Percentiles rank a stretch among this genome's conserved stretches.
These are phyloP conservation scores for Schwanniomyces vanrijiae DNA, from an alignment of 805 yeast species.

Conservation along the genomic window DNA sequence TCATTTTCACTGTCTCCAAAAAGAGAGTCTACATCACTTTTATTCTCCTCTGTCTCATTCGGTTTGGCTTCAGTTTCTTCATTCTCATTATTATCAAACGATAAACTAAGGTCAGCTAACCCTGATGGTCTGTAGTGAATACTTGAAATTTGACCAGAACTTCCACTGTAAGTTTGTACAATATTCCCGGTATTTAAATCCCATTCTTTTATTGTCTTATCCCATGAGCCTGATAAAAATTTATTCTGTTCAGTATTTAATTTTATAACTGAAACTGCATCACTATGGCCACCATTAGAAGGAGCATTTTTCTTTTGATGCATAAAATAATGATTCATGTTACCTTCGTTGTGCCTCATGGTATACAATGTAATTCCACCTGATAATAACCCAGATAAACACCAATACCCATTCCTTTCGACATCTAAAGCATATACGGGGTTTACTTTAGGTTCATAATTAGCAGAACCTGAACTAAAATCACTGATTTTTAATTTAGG, in stretches of 20 bases:
- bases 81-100: constrained; percentile 20
- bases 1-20: constrained; percentile 48
- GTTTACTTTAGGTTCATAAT: constrained; percentile 62
- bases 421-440: constrained; percentile 89
- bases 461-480: constrained; percentile 35
- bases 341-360: constrained; percentile 79
- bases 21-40: constrained; percentile 45
- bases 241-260: constrained; percentile 61
- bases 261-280: constrained; percentile 70
- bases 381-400: constrained; percentile 72
- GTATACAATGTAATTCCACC: constrained; percentile 91
- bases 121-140: constrained; percentile 69
- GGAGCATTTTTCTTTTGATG: constrained; percentile 31
- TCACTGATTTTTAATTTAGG: constrained; percentile 38
- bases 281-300: constrained; percentile 51
- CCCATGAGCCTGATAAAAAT: constrained; percentile 90
- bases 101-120: constrained; percentile 39
- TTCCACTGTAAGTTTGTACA: constrained; percentile 48
- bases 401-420: constrained; percentile 80
- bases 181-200: constrained; percentile 74
- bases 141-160: constrained; percentile 78
- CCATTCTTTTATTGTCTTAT: constrained; percentile 76
- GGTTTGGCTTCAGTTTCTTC: constrained; percentile 13
- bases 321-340: constrained; percentile 69
- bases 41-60: constrained; percentile 8